Evolutionary conservation across 1,284 basidiomycete species (phyloP).

Genomic region (Austroboletus novae-zelandiae): DNA sequence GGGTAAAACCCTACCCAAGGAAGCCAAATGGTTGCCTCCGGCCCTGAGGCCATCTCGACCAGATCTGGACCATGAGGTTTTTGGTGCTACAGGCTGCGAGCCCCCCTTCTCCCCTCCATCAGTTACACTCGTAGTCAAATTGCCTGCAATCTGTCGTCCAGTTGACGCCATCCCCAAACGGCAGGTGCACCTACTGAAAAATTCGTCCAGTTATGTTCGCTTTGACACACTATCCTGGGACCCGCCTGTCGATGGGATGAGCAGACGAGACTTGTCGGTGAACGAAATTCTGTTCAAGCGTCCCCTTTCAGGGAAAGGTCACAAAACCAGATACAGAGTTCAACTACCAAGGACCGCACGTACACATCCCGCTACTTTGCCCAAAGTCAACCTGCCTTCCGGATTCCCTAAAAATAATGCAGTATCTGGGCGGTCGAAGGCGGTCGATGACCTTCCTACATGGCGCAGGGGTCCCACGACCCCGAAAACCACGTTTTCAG

Average conservation of each 20-base stretch:
- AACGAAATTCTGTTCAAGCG: slow-evolving; percentile 70
- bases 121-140: slow-evolving; percentile 50
- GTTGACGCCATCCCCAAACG: slow-evolving; percentile 46
- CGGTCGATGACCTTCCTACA: slow-evolving; percentile 49
- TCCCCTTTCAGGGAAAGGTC: slow-evolving; percentile 41
- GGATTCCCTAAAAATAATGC: slow-evolving; percentile 22
- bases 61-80: slow-evolving; percentile 46
- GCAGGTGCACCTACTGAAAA: slow-evolving; percentile 45
- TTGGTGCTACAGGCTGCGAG: slow-evolving; percentile 48
- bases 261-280: slow-evolving; percentile 56
- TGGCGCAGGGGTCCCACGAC: slow-evolving; percentile 51
- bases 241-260: slow-evolving; percentile 71
- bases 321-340: slow-evolving; percentile 50
- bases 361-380: slow-evolving; percentile 19
- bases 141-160: slow-evolving; percentile 49
- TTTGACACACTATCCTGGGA: slow-evolving; percentile 75
- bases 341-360: slow-evolving; percentile 44
- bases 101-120: slow-evolving; percentile 54
- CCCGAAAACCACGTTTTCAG: slow-evolving; percentile 5
- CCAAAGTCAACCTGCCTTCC: slow-evolving; percentile 47
- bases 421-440: slow-evolving; percentile 47
- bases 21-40: slow-evolving; percentile 54
- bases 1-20: slow-evolving; percentile 18
- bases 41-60: slow-evolving; percentile 42
- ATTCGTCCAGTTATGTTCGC: slow-evolving; percentile 40